Percentiles rank a stretch among this genome's conserved stretches.
These are phyloP conservation scores for Scheffersomyces coipomensis DNA, from an alignment of 805 yeast genomes.

Conservation along the genomic window DNA sequence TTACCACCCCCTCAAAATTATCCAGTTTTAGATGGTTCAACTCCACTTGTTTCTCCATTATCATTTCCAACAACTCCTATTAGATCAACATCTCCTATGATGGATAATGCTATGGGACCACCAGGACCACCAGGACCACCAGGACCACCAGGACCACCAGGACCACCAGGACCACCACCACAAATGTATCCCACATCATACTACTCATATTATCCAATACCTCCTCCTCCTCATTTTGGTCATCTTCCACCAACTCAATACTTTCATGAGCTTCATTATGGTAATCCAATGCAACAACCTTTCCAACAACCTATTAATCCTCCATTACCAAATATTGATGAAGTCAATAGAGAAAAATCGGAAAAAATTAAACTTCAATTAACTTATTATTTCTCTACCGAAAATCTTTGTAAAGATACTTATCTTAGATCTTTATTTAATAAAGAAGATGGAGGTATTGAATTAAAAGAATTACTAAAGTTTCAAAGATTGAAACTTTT, in stretches of 20 bases:
- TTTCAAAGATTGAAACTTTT: conserved; percentile 14
- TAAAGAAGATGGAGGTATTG: conserved; percentile 13
- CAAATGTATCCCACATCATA: too few relatives aligned
- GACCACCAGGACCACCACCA: background rate
- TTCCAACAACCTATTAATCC: background rate
- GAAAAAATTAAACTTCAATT: conserved; percentile 13
- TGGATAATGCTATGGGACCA: background rate
- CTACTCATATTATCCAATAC: too few relatives aligned
- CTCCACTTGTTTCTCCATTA: too few relatives aligned
- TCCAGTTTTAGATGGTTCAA: too few relatives aligned
- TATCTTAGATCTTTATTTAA: conserved; percentile 16
- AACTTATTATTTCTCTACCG: conserved; percentile 19
- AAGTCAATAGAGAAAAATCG: background rate
- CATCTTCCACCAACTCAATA: too few relatives aligned
- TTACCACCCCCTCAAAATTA: too few relatives aligned
- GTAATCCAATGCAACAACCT: too few relatives aligned
- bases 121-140: background rate
- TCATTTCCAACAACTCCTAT: too few relatives aligned
- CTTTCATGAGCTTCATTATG: too few relatives aligned
- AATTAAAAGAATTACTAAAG: conserved; percentile 12
- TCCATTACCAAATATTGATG: background rate
- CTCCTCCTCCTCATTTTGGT: too few relatives aligned
- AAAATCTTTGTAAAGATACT: conserved; percentile 19
- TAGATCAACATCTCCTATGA: background rate
- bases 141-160: background rate